Evolutionary conservation across 768 basidiomycete genomes (phyloP).

Genomic region (Leccinum ochraceum): DNA sequence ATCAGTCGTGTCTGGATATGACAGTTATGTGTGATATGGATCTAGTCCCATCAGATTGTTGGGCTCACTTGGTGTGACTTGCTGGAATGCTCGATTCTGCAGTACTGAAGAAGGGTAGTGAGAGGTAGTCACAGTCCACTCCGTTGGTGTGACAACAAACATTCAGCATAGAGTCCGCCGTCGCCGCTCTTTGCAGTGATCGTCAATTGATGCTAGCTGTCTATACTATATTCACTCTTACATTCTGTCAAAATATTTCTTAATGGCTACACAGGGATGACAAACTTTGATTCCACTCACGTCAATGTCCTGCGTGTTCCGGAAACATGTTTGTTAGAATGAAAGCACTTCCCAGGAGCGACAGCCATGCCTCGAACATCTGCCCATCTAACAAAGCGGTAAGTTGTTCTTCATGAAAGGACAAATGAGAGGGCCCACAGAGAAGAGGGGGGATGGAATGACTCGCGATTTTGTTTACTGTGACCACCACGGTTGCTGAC

Average conservation of each 20-base stretch:
- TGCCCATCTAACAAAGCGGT: conserved; percentile 42
- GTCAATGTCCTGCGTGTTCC: conserved; percentile 51
- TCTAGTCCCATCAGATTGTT: neutral
- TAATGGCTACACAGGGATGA: neutral
- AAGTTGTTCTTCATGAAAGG: neutral
- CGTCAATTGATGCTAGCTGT: conserved; percentile 14
- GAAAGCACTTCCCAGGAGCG: neutral
- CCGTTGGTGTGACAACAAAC: conserved; percentile 31
- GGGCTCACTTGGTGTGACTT: conserved; percentile 50
- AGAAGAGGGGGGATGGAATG: conserved; percentile 53
- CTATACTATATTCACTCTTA: conserved; percentile 18
- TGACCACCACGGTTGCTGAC: conserved; percentile 34
- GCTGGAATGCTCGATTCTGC: conserved; percentile 67
- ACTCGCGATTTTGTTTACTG: conserved; percentile 46
- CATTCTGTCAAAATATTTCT: conserved; percentile 30
- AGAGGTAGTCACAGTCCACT: neutral
- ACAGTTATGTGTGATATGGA: neutral
- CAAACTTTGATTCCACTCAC: conserved; percentile 35
- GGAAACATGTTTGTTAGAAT: neutral
- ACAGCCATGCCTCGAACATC: conserved; percentile 55
- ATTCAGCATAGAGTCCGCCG: conserved; percentile 62
- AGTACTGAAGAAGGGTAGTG: conserved; percentile 40
- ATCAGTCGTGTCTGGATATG: conserved; percentile 40
- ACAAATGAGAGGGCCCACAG: conserved; percentile 38
- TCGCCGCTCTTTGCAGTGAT: conserved; percentile 51